Base-by-base conservation (phyloP, 352 stramenopile genomes). In the Phytophthora hybrid region DNA sequence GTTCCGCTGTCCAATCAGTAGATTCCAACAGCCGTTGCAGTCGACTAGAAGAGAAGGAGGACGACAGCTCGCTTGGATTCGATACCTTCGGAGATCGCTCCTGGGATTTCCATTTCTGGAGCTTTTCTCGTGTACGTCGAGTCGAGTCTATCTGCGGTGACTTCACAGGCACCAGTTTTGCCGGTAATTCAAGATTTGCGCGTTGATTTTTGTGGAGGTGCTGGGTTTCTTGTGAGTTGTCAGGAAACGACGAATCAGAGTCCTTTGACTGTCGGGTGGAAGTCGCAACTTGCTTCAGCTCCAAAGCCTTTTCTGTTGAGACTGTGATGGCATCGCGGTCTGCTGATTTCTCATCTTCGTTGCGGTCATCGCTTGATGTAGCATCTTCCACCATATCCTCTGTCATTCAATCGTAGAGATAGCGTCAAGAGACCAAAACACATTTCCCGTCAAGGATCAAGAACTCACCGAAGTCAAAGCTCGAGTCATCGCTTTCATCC, bases 11-110 rank as follows among this genome's bases (percentile, higher is more conserved):
- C 88, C 86, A 95, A 58, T 93, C 85, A 4, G 88, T 93, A 3
- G 86, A 93, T 59, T 92, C 86, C 18, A 93, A 76, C 18, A 94
- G 64, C 32, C 66, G 80, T 26, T 84, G 81, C n/a, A 94, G 64
- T 11, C 88, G 76, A 11, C 63, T 71, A 16, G 77, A 81, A 26
- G 81, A 85, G 26, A 83, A 85, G 1, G 78, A 76, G 3, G 78
- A 83, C 18, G 67, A 77, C 0, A 77, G 51, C 1, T 71, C 64
- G 21, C 39, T 55, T 18, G 63, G 41, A 32, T 32, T 19, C 18
- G 58, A 51, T 52, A 29, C 2, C 54, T 59, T 52, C 39, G n/a
- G 13, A 2, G 26, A 4, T 13, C 19, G 26, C 26, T 61, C 55
- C 46, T 32, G 29, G 5, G 37, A 69, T 29, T 37, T 34, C 19